phyloP scores from a whole-genome alignment of 2,329 filamentous ascomycete species.

The Claviceps cyperi region DNA sequence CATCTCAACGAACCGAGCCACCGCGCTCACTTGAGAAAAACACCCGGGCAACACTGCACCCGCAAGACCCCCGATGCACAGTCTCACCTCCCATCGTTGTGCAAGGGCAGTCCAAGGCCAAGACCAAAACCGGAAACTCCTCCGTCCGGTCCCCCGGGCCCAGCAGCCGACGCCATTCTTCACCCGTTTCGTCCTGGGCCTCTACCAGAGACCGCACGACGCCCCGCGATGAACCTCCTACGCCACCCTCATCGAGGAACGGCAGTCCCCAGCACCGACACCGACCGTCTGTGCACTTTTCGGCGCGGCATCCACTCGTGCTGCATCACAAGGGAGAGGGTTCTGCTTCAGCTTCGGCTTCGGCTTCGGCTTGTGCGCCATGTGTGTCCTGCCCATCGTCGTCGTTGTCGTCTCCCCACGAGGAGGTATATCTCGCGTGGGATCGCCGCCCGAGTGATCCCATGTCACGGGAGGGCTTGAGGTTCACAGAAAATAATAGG shows the following conservation, averaged over 20 bases:
- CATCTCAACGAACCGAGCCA: background rate
- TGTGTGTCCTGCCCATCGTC: background rate
- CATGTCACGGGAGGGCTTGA: background rate
- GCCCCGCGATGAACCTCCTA: background rate
- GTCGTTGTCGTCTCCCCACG: background rate
- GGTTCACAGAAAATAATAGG: background rate
- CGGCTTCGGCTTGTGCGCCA: background rate
- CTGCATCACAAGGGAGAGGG: slow-evolving; percentile 10
- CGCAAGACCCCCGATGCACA: background rate
- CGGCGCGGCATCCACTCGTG: slow-evolving; percentile 14
- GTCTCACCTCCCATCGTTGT: background rate
- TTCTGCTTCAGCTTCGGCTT: background rate
- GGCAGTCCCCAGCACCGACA: slow-evolving; percentile 8
- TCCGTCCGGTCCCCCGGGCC: background rate
- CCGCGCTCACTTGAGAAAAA: background rate
- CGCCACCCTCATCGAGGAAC: slow-evolving; percentile 3
- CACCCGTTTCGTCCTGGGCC: no score
- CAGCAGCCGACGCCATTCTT: no score
- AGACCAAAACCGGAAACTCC: slow-evolving; percentile 4
- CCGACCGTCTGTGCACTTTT: slow-evolving; percentile 18
- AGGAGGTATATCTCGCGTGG: background rate
- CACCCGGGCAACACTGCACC: background rate
- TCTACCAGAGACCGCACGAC: no score
- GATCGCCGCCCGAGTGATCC: background rate
- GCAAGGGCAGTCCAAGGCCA: slow-evolving; percentile 1